phyloP scores from a whole-genome alignment of 257 asterid species.

The Galeopsis tetrahit region DNA sequence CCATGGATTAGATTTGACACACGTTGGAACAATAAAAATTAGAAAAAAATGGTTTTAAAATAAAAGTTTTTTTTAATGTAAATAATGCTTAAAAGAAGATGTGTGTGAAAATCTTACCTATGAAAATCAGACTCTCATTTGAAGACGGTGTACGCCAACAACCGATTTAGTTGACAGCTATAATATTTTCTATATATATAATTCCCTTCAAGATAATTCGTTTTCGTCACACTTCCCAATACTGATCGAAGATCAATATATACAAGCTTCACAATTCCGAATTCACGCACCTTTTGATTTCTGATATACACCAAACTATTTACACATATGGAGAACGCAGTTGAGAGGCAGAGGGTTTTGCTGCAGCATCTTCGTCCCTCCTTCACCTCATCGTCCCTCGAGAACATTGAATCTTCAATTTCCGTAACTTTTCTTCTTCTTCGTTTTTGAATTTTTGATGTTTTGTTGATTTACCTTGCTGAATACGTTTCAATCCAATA shows the following conservation, averaged over 20 bases:
- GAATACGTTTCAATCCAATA: slow-evolving; percentile 6
- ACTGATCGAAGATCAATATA: not conserved
- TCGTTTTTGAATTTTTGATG: not conserved
- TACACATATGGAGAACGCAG: slow-evolving; percentile 70
- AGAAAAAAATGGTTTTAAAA: no score
- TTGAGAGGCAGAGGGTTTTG: slow-evolving; percentile 76
- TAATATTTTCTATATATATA: not conserved
- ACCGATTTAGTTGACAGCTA: no score
- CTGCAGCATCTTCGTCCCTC: slow-evolving; percentile 89
- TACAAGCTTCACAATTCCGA: slow-evolving; percentile 2
- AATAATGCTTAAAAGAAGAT: no score
- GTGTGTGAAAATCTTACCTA: not conserved
- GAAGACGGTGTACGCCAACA: not conserved
- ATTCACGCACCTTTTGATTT: not conserved
- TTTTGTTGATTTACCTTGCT: slow-evolving; percentile 10
- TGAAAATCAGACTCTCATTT: not conserved
- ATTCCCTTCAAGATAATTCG: not conserved
- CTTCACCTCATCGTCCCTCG: slow-evolving; percentile 73
- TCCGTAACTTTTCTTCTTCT: slow-evolving; percentile 44
- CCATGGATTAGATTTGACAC: no score
- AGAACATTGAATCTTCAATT: slow-evolving; percentile 65
- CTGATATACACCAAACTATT: not conserved
- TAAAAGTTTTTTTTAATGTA: no score
- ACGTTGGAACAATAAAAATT: no score
- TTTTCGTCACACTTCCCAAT: slow-evolving; percentile 41